These are phyloP conservation scores for Kazachstania kunashirensis DNA, from an alignment of 805 yeast genomes.

Conservation along the genomic window DNA sequence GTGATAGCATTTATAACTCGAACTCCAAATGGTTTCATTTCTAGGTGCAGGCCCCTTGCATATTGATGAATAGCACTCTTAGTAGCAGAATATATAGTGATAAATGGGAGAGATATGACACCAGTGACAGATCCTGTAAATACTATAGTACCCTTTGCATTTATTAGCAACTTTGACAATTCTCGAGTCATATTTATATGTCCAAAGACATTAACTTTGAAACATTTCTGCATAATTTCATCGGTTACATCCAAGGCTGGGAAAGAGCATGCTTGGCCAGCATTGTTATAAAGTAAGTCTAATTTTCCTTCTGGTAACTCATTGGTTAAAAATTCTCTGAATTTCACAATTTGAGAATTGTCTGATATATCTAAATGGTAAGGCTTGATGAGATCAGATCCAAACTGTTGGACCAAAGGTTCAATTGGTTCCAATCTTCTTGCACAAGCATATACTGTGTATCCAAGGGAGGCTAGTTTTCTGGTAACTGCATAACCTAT, in stretches of 20 bases:
- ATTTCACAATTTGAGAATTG: slow-evolving; percentile 35
- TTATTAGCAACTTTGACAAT: slow-evolving; percentile 43
- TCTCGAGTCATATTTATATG: slow-evolving; percentile 55
- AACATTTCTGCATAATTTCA: slow-evolving; percentile 40
- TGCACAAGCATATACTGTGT: slow-evolving; percentile 62
- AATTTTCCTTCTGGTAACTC: slow-evolving; percentile 39
- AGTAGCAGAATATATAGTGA: slow-evolving; percentile 51
- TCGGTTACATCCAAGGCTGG: slow-evolving; percentile 60
- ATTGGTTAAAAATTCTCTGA: slow-evolving; percentile 33
- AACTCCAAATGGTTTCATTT: slow-evolving; percentile 62
- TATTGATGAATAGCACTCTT: slow-evolving; percentile 71
- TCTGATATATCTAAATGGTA: slow-evolving; percentile 50
- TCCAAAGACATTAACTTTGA: slow-evolving; percentile 59
- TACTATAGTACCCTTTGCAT: slow-evolving; percentile 55
- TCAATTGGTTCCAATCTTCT: slow-evolving; percentile 55
- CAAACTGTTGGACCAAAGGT: slow-evolving; percentile 26
- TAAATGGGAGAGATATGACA: slow-evolving; percentile 55
- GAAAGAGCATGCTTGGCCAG: slow-evolving; percentile 64
- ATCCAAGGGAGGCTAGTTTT: slow-evolving; percentile 42
- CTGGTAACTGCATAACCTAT: slow-evolving; percentile 41
- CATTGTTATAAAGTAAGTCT: slow-evolving; percentile 61
- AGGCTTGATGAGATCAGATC: slow-evolving; percentile 33
- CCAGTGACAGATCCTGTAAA: slow-evolving; percentile 71
- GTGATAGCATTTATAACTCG: slow-evolving; percentile 59
- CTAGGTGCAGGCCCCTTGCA: slow-evolving; percentile 51